Evolutionary conservation across 2,329 filamentous ascomycete genomes (phyloP).

Genomic region (Colletotrichum kahawae): DNA sequence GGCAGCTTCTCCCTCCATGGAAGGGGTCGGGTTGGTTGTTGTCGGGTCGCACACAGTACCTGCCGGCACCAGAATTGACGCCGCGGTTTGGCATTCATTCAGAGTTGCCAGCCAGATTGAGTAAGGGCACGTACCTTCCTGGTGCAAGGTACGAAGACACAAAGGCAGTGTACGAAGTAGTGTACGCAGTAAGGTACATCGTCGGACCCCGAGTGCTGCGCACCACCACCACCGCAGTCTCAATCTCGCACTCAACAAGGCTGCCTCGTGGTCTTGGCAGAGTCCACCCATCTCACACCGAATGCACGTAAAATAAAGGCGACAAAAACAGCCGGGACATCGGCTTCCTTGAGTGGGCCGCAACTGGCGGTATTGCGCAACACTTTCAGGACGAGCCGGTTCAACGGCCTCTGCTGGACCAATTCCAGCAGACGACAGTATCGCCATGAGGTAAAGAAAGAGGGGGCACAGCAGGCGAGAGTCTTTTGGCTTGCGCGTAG

Average conservation of each 20-base stretch:
- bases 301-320: background rate
- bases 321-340: background rate
- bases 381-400: slow-evolving; percentile 18
- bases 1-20: background rate
- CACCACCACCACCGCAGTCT: background rate
- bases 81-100: background rate
- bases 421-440: background rate
- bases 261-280: slow-evolving; percentile 5
- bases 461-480: slow-evolving; percentile 6
- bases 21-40: background rate
- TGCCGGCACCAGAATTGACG: slow-evolving; percentile 1
- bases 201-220: slow-evolving; percentile 5
- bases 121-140: background rate
- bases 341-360: slow-evolving; percentile 17
- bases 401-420: slow-evolving; percentile 10
- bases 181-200: background rate
- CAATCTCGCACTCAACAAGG: background rate
- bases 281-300: background rate
- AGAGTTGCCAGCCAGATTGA: background rate
- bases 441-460: background rate
- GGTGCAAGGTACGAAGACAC: background rate
- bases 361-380: slow-evolving; percentile 19
- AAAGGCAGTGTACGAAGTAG: background rate
- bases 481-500: slow-evolving; percentile 17
- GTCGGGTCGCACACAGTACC: background rate